A percentile compares a stretch with the other conserved stretches of the same genome.
Evolutionary conservation across 192 early-diverging fungal genomes (phyloP).

Genomic region (Allomyces arbusculus): DNA sequence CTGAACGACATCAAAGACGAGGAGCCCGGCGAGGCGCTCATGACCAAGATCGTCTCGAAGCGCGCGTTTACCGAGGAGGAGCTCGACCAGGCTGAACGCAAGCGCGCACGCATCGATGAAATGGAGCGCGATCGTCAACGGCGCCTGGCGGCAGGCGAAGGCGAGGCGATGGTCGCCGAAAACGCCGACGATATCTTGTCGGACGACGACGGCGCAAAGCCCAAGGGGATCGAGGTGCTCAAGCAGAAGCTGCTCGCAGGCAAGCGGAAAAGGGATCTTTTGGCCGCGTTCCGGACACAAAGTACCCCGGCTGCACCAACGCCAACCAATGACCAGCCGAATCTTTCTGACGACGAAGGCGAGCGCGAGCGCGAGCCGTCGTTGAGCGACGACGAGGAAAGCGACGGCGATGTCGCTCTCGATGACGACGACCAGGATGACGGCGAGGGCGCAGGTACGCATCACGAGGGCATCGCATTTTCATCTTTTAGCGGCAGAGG

Average conservation of each 20-base stretch:
- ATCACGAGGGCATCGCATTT: slow-evolving; percentile 15
- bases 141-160: no score
- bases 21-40: neutral
- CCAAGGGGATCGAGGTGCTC: neutral
- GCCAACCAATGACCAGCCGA: no score
- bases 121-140: no score
- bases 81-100: neutral
- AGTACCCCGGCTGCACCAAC: no score
- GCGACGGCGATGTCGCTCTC: slow-evolving; percentile 1
- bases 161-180: neutral
- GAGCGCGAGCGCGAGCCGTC: neutral
- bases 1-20: neutral
- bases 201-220: neutral
- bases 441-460: slow-evolving; percentile 10
- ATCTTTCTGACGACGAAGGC: no score
- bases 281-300: neutral
- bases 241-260: neutral
- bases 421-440: slow-evolving; percentile 6
- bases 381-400: slow-evolving; percentile 2
- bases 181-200: neutral
- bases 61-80: neutral
- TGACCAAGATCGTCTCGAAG: neutral
- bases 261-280: neutral
- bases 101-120: no score
- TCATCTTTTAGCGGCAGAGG: no score